Conservation (phyloP, 768 basidiomycete species). For the Rhizopogon roseolus region DNA sequence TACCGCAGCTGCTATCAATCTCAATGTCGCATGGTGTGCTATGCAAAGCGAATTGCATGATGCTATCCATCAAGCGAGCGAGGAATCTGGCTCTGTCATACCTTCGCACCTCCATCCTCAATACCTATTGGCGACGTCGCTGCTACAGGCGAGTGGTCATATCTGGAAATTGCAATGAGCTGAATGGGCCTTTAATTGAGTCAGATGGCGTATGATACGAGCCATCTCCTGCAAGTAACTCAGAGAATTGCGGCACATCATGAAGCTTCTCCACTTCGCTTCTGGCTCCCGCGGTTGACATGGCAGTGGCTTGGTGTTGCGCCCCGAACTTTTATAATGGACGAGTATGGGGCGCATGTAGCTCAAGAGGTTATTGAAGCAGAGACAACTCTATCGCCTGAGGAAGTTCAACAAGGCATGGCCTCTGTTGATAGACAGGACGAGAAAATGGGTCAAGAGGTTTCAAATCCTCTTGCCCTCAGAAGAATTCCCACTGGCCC, state of each 20-base stretch:
- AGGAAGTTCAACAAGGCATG: constrained; percentile 30
- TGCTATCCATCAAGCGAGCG: constrained; percentile 7
- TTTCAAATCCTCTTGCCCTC: background rate
- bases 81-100: constrained; percentile 5
- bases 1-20: constrained; percentile 11
- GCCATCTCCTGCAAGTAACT: constrained; percentile 29
- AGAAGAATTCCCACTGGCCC: background rate
- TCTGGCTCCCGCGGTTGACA: constrained; percentile 38
- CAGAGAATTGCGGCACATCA: constrained; percentile 25
- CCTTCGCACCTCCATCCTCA: constrained; percentile 28
- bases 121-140: constrained; percentile 37
- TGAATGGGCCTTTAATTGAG: background rate
- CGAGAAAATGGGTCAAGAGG: background rate
- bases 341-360: constrained; percentile 14
- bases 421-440: constrained; percentile 5
- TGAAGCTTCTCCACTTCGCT: constrained; percentile 25
- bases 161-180: background rate
- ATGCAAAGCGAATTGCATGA: constrained; percentile 26
- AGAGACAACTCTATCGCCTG: constrained; percentile 20
- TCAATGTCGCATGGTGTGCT: constrained; percentile 18
- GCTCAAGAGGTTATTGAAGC: constrained; percentile 6
- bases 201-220: constrained; percentile 41
- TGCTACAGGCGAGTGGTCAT: constrained; percentile 34
- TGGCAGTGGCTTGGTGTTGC: constrained; percentile 39
- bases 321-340: constrained; percentile 25